Evolutionary conservation across 257 asterid species (phyloP), one percentile per base, ranked within the genome.

Genomic region (Solanum paucissectum): DNA sequence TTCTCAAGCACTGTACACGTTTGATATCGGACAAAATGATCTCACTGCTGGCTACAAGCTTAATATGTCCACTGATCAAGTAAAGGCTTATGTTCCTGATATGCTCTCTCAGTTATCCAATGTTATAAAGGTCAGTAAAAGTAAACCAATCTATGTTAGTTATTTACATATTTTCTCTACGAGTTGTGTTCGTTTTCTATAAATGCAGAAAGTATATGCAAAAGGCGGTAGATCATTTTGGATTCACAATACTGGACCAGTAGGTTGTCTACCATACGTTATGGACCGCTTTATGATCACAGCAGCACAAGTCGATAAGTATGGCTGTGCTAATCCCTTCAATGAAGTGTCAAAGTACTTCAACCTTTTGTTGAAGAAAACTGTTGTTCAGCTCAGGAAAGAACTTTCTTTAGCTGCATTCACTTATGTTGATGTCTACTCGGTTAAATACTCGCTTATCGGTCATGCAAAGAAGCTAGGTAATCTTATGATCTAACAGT

Each of bases 21-120:
- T 96, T 8, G 98, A 96, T 90, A 93, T 96, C 9, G 98, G 98
- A 87, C 98, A 96, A 76, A 96, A 96, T 87, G 98, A 96, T 88
- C 95, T 96, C 85, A 91, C 94, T 25, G 94, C 95, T 83, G 99
- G 99, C 14, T 95, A 93, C 87, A 91, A 92, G 44, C 95, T 94
- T 87, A 93, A 94, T 89, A 85, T 95, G 91, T 58, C 98, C 16
- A 89, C 91, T 20, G 93, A 91, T 7, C 92, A 96, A 92, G 98
- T 95, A 1, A 91, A 93, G 89, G 96, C 94, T 3, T 95, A 93
- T 84, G 96, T 95, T 14, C 98, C 98, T 81, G 94, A 93, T 91
- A 89, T 95, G 6, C 86, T 95, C 77, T 87, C 36, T 12, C 96
- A 93, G 74, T 89, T 95, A n/a, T 91, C 93, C 21, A 86, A 68